These are phyloP conservation scores for Schizochytrium sp. DNA, from an alignment of 108 stramenopile genomes.

Conservation along the genomic window DNA sequence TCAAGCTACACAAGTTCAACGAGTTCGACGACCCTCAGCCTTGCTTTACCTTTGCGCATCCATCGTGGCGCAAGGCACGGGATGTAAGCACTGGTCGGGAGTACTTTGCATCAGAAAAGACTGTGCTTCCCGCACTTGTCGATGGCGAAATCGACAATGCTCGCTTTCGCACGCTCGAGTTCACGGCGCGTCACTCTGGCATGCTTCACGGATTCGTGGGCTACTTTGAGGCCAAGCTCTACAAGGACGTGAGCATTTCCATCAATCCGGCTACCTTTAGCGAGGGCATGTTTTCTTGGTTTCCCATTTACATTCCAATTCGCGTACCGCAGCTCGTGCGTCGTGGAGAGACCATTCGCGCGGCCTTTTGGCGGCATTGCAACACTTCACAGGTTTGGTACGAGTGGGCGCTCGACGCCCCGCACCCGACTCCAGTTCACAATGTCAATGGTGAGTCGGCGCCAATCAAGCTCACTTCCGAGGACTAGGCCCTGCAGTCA, in stretches of 20 bases:
- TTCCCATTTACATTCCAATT: conserved; percentile 86
- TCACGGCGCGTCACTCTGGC: background rate
- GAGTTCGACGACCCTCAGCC: conserved; percentile 67
- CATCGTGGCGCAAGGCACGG: conserved; percentile 24
- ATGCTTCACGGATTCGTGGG: conserved; percentile 83
- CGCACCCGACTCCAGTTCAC: conserved; percentile 40
- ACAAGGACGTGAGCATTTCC: conserved; percentile 63
- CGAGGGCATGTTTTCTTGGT: conserved; percentile 90
- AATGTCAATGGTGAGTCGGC: conserved; percentile 17
- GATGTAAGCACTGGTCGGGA: background rate
- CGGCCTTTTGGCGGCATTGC: conserved; percentile 64
- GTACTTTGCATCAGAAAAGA: background rate
- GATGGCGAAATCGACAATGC: conserved; percentile 32
- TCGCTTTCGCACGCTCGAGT: conserved; percentile 28
- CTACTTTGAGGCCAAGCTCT: conserved; percentile 79
- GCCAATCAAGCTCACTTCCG: background rate
- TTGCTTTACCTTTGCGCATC: conserved; percentile 80
- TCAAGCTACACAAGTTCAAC: conserved; percentile 76
- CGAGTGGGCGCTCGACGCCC: conserved; percentile 79
- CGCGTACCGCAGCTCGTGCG: conserved; percentile 64
- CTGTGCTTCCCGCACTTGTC: background rate
- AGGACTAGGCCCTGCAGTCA: background rate
- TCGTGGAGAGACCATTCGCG: conserved; percentile 55
- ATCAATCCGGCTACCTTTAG: conserved; percentile 82
- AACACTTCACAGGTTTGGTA: conserved; percentile 74